These are phyloP conservation scores for Helianthus annuus DNA, from an alignment of 129 eudicot species.

Conservation along the genomic window HanXRQr2.0-SUNRISE NC_035444.2:55870437-55870936, in stretches of 20 bases:
- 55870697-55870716: neutral
- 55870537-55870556: too few relatives aligned
- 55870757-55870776: neutral
- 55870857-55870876: neutral
- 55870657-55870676: too few relatives aligned
- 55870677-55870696: neutral
- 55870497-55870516: too few relatives aligned
- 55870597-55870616: too few relatives aligned
- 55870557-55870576: too few relatives aligned
- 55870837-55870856: conserved; percentile 34
- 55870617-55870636: too few relatives aligned
- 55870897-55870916: neutral
- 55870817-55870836: conserved; percentile 54
- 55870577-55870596: too few relatives aligned
- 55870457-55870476: too few relatives aligned
- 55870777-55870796: conserved; percentile 23
- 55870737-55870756: conserved; percentile 18
- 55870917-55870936: conserved; percentile 26
- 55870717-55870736: conserved; percentile 24
- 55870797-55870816: conserved; percentile 32
- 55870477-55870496: too few relatives aligned
- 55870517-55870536: too few relatives aligned
- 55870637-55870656: too few relatives aligned
- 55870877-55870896: neutral
- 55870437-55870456: too few relatives aligned